Conservation (phyloP, 805 yeast species). For the Ogataea dorogensis region DNA sequence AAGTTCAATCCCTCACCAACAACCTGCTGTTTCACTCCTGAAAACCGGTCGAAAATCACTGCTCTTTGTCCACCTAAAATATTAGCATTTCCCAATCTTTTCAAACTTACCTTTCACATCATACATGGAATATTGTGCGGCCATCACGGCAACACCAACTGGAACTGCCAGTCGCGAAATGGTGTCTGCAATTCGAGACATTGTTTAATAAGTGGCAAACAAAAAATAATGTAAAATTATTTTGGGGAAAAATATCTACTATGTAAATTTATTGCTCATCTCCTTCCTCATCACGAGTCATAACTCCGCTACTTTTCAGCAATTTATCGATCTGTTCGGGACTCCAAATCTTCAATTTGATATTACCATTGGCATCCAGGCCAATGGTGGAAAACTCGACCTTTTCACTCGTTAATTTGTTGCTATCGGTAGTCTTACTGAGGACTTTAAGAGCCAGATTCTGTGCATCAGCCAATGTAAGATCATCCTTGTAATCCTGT, state of each 20-base stretch:
- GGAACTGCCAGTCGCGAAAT: slow-evolving; percentile 62
- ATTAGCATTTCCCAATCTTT: background rate
- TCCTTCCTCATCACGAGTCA: slow-evolving; percentile 48
- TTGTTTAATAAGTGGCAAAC: slow-evolving; percentile 16
- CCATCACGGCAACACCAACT: slow-evolving; percentile 63
- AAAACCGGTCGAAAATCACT: slow-evolving; percentile 86
- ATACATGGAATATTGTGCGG: slow-evolving; percentile 80
- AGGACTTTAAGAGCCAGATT: slow-evolving; percentile 88
- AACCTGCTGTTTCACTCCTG: slow-evolving; percentile 85
- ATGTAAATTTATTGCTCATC: slow-evolving; percentile 19
- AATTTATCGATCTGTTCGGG: slow-evolving; percentile 74
- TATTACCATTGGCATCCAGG: slow-evolving; percentile 45
- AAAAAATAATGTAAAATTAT: slow-evolving; percentile 5
- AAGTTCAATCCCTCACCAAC: slow-evolving; percentile 97
- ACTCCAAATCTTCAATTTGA: slow-evolving; percentile 72
- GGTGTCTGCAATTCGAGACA: slow-evolving; percentile 42
- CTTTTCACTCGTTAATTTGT: slow-evolving; percentile 83
- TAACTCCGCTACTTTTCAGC: slow-evolving; percentile 69
- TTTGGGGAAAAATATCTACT: slow-evolving; percentile 2
- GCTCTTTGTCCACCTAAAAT: slow-evolving; percentile 78
- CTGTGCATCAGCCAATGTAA: slow-evolving; percentile 70
- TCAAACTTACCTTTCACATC: slow-evolving; percentile 67
- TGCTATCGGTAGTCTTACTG: slow-evolving; percentile 89
- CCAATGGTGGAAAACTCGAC: slow-evolving; percentile 87
- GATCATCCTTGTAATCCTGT: slow-evolving; percentile 88